Conservation (phyloP, 202 grass and related monocot genomes). For the Dendrocalamus latiflorus region DNA sequence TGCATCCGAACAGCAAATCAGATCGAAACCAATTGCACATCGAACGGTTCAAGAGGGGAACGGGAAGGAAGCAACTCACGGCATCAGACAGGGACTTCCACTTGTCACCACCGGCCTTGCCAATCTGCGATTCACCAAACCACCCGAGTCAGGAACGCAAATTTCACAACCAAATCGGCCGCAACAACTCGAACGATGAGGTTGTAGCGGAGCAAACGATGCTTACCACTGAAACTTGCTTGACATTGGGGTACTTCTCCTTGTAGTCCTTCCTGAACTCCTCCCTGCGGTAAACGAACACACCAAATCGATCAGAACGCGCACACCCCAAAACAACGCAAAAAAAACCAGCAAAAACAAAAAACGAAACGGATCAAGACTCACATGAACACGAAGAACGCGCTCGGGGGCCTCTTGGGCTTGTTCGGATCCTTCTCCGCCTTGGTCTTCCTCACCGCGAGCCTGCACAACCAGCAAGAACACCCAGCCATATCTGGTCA, state of each 20-base stretch:
- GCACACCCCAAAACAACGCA: neutral
- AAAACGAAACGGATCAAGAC: neutral
- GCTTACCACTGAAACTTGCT: constrained; percentile 80
- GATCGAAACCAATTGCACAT: neutral
- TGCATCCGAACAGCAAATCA: neutral
- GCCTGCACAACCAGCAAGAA: constrained; percentile 24
- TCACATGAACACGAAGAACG: constrained; percentile 98
- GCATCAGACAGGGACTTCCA: constrained; percentile 83
- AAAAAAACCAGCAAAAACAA: neutral
- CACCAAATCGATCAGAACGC: neutral
- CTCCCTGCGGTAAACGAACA: constrained; percentile 41
- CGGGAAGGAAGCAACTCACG: constrained; percentile 15
- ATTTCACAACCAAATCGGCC: accelerated
- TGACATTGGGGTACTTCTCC: constrained; percentile 82
- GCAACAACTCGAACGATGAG: neutral
- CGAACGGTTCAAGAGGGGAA: neutral
- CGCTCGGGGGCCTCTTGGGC: constrained; percentile 88
- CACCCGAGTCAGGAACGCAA: neutral
- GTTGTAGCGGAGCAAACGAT: too few species aligned
- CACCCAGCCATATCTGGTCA: neutral
- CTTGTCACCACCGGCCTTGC: constrained; percentile 86
- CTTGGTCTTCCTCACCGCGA: constrained; percentile 63
- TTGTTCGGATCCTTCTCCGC: constrained; percentile 91
- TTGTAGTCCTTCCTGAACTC: constrained; percentile 84
- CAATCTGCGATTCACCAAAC: constrained; percentile 46